phyloP scores from a whole-genome alignment of 1,284 basidiomycete species.

The Blastosporella zonata region DNA sequence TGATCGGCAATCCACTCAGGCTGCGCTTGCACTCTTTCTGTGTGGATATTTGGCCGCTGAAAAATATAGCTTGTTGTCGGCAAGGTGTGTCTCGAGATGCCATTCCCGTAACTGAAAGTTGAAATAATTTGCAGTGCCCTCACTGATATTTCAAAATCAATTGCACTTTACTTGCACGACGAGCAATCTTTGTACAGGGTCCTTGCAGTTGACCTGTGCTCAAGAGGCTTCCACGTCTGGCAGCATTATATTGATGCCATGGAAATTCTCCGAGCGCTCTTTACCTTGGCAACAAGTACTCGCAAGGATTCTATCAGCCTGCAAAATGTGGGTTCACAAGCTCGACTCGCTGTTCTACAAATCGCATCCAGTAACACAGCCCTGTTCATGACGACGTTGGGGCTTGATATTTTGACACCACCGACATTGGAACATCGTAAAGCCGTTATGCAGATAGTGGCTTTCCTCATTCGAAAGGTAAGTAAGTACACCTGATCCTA shows the following conservation, averaged over 20 bases:
- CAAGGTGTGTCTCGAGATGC: conserved; percentile 49
- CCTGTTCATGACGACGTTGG: conserved; percentile 93
- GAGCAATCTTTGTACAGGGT: conserved; percentile 62
- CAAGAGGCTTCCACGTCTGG: conserved; percentile 90
- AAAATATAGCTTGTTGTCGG: conserved; percentile 75
- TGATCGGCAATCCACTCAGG: conserved; percentile 49
- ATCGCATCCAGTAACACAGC: conserved; percentile 85
- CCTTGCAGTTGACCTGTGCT: conserved; percentile 87
- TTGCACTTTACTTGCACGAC: conserved; percentile 75
- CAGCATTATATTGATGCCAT: conserved; percentile 93
- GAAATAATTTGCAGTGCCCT: conserved; percentile 56
- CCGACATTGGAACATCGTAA: conserved; percentile 77
- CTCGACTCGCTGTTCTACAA: conserved; percentile 79
- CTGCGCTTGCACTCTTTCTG: conserved; percentile 73
- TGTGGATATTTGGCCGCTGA: conserved; percentile 83
- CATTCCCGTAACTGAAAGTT: background rate
- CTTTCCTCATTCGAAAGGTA: conserved; percentile 90
- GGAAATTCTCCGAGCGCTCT: conserved; percentile 84
- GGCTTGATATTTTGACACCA: conserved; percentile 87
- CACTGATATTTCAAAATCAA: conserved; percentile 81
- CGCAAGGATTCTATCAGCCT: conserved; percentile 66
- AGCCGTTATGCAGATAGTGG: conserved; percentile 90
- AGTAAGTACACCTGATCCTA: conserved; percentile 8
- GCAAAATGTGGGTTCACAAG: conserved; percentile 63
- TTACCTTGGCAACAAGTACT: conserved; percentile 72